phyloP scores from a whole-genome alignment of 164 flowering plant species.

The Malania oleifera region DNA sequence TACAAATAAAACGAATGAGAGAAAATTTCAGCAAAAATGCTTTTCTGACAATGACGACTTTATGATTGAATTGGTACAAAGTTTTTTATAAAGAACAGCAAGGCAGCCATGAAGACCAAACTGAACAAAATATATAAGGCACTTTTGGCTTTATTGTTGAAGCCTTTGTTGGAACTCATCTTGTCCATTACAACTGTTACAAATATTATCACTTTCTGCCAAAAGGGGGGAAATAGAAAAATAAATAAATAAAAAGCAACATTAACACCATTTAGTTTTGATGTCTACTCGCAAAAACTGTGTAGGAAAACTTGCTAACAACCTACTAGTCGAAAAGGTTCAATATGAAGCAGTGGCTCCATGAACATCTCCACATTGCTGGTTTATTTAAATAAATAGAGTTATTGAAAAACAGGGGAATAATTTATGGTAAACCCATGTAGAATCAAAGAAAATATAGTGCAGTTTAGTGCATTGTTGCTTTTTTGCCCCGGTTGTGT shows the following conservation, averaged over 20 bases:
- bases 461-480: no score
- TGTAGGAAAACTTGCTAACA: not conserved
- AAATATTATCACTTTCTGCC: slow-evolving; percentile 35
- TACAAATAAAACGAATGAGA: no score
- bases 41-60: no score
- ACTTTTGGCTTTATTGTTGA: slow-evolving; percentile 7
- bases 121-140: slow-evolving; percentile 7
- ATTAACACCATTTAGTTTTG: no score
- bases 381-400: not conserved
- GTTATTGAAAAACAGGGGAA: no score
- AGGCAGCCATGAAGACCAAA: slow-evolving; percentile 14
- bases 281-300: not conserved
- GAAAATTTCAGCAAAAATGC: no score
- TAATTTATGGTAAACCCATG: no score
- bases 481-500: no score
- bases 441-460: no score
- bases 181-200: slow-evolving; percentile 24
- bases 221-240: not conserved
- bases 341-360: slow-evolving; percentile 44
- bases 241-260: not conserved
- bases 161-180: not conserved
- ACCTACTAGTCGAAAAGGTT: slow-evolving; percentile 41
- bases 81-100: slow-evolving; percentile 9
- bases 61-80: no score
- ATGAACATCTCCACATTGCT: slow-evolving; percentile 51